Base-by-base conservation (phyloP, 305 asterid genomes). In the Solanum chacoense region DNA sequence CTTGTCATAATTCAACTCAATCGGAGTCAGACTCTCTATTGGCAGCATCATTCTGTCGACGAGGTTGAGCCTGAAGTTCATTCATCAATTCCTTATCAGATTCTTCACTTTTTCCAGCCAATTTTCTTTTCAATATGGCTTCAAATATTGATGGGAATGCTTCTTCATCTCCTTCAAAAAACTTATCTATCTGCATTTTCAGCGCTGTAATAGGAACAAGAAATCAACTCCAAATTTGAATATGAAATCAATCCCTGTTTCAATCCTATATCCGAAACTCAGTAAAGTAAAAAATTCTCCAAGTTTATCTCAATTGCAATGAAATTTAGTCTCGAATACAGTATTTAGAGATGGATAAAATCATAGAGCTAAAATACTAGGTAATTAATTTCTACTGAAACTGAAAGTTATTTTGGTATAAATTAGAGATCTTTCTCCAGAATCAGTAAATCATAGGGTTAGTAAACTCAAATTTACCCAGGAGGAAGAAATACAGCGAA, bases 131-230 rank as follows among this genome's bases (percentile, higher is more conserved):
- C 89, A 91, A 22, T 36, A 91, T 88, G 42, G 90, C 88, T 87
- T 89, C 90, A 86, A 91, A 89, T 73, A 91, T 90, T 8, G 91
- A 63, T 6, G 91, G 89, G 65, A 91, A 85, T 34, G 90, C 91
- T 35, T 89, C 90, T 32, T 84, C 88, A 10, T 91, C 90, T 2
- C 93, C 93, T 31, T 89, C 86, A 55, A 24, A 32, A 31, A 89
- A 75, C 73, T 45, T 88, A 77, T 89, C 87, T 73, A 91, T 80
- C 88, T 59, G 87, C 83, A 81, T 77, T 42, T 90, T 91, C 77
- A 91, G 84, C 42, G 86, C 93, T 91, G 90, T 65, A 37, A 72
- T 35, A 40, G 31, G 24, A 55, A 40, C 12, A 79, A 86, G 14
- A 13, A 69, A 85, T 38, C 45, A 55, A 84, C 69, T 55, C 34